Percentiles rank a stretch among this genome's conserved stretches.
phyloP scores from a whole-genome alignment of 169 alveolate species.

The Cryptosporidium muris region DNA sequence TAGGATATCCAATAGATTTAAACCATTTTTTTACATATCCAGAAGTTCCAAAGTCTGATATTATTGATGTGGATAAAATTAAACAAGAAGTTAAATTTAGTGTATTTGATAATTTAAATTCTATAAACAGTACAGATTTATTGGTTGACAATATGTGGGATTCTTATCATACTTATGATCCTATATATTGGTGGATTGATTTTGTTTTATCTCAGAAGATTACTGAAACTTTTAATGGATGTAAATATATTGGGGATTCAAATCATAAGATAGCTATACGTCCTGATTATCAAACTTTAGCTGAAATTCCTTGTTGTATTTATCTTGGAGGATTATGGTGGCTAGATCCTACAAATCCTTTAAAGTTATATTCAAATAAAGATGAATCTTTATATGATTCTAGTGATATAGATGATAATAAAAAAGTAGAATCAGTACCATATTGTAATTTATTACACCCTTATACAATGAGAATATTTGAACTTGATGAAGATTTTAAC shows the following conservation, averaged over 20 bases:
- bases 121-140: background rate
- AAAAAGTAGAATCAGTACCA: background rate
- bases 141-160: slow-evolving; percentile 7
- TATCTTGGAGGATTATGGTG: slow-evolving; percentile 26
- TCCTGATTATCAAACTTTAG: slow-evolving; percentile 5
- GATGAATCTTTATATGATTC: background rate
- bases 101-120: too few relatives aligned
- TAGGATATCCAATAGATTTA: background rate
- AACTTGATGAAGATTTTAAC: slow-evolving; percentile 15
- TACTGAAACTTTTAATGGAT: background rate
- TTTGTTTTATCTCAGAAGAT: slow-evolving; percentile 6
- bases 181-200: slow-evolving; percentile 66
- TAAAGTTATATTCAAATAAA: background rate
- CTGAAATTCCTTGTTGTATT: slow-evolving; percentile 32
- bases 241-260: background rate
- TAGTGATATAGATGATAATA: background rate
- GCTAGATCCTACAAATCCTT: slow-evolving; percentile 50
- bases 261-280: slow-evolving; percentile 8
- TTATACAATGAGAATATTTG: slow-evolving; percentile 47
- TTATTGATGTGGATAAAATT: background rate
- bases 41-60: background rate
- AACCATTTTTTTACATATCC: background rate
- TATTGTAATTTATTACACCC: slow-evolving; percentile 28
- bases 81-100: background rate
- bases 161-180: slow-evolving; percentile 46